Base-by-base conservation (phyloP, 2,329 filamentous ascomycete genomes). In the Alternaria postmessia region DNA sequence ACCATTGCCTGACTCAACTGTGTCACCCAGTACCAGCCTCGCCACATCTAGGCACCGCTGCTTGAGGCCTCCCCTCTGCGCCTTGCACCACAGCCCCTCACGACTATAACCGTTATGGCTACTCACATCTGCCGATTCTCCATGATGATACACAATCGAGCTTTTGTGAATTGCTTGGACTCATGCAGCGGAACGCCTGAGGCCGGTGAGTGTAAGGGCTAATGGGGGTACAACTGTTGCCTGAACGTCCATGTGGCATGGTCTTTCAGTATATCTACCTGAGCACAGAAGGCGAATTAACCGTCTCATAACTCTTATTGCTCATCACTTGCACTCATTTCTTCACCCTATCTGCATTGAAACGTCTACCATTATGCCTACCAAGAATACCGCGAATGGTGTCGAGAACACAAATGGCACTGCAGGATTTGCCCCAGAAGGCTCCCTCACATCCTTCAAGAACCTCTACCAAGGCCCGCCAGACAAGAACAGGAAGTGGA, bases 401-500 rank as follows among this genome's bases (percentile, higher is more conserved):
- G 46, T 54, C 47, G 57, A 43, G 14, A 41, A 9, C 41, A 52
- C 41, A 48, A 44, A 34, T 28, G 28, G 28, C 28, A 34, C 44
- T 48, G n/a, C 44, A 18, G 44, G 20, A 48, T 49, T 49, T 46
- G 57, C 51, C n/a, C 48, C 43, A 30, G 54, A 63, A 65, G 68
- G 68, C 18, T 63, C 65, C 6, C 59, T 70, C 16, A 32, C 54
- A 42, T 67, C 68, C 22, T 67, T 62, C 56, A 69, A 62, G 41
- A 62, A 59, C 12, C 61, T 74, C 26, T 75, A 71, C 43, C 62
- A 66, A 44, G 64, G 65, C 14, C 68, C 68, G 22, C 66, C 65
- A 34, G 69, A 74, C 51, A 65, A 66, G 26, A 68, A 72, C 41
- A 66, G 66, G 16, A 68, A 71, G 18, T 71, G 62, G 38, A 72